Evolutionary conservation across 257 asterid species (phyloP).

Genomic region (Solanum sejunctum): DNA sequence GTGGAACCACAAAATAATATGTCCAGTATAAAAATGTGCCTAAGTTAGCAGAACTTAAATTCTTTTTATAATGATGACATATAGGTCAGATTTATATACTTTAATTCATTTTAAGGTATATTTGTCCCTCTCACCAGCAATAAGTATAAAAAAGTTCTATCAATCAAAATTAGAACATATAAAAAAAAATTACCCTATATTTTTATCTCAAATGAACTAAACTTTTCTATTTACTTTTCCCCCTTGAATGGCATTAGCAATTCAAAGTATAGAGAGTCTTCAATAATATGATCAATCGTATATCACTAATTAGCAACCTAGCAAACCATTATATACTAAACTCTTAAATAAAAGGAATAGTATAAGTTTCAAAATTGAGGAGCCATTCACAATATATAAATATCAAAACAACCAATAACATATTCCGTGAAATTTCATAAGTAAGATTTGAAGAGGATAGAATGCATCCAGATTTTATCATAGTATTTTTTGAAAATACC

Average conservation of each 20-base stretch:
- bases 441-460: no score
- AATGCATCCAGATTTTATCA: no score
- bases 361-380: background rate
- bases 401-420: background rate
- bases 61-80: no score
- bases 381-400: background rate
- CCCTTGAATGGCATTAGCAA: no score
- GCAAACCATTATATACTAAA: background rate
- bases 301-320: background rate
- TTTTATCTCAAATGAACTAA: no score
- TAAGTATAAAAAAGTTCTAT: no score
- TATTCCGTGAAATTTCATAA: fast-evolving
- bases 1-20: background rate
- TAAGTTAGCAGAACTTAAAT: background rate
- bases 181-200: no score
- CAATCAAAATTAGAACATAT: no score
- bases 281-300: background rate
- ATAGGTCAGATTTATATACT: no score
- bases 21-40: background rate
- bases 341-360: background rate
- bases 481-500: background rate
- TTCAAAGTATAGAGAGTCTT: background rate
- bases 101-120: no score
- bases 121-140: no score
- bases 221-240: no score